A percentile compares a stretch with the other conserved stretches of the same genome.
Conservation (phyloP, 805 yeast genomes). For the Yarrowia keelungensis region DNA sequence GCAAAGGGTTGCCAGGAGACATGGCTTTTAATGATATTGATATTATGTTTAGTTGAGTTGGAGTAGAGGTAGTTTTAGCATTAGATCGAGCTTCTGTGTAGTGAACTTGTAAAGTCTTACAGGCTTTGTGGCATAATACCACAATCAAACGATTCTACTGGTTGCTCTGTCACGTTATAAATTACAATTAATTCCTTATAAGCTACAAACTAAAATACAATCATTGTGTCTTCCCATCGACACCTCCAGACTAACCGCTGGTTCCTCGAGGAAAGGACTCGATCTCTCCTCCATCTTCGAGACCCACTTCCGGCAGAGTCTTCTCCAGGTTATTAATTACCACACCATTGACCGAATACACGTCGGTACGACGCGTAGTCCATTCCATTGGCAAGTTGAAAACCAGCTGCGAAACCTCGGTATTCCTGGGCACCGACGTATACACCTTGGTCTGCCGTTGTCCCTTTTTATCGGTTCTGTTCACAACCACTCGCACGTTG, state of each 20-base stretch:
- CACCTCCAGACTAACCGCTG: background rate
- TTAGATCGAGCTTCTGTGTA: too few species aligned
- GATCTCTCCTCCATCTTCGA: background rate
- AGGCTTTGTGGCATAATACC: background rate
- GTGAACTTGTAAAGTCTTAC: background rate
- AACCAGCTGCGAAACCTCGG: background rate
- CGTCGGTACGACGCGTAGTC: background rate
- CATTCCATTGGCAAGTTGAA: conserved; percentile 1
- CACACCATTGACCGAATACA: background rate
- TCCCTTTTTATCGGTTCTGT: too few species aligned
- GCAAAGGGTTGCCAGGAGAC: background rate
- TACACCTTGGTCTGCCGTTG: background rate
- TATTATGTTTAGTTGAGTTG: background rate
- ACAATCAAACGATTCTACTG: too few species aligned
- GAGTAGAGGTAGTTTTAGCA: background rate
- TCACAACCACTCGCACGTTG: background rate
- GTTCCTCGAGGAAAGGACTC: background rate
- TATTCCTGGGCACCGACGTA: background rate
- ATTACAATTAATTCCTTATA: conserved; percentile 14
- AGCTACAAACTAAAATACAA: conserved; percentile 7
- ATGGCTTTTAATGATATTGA: conserved; percentile 13
- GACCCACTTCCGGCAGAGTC: background rate
- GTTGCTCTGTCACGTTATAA: background rate
- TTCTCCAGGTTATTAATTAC: background rate
- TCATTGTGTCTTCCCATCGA: background rate